Conservation (phyloP, 2,329 filamentous ascomycete species). For the Verticillium dahliae region DNA sequence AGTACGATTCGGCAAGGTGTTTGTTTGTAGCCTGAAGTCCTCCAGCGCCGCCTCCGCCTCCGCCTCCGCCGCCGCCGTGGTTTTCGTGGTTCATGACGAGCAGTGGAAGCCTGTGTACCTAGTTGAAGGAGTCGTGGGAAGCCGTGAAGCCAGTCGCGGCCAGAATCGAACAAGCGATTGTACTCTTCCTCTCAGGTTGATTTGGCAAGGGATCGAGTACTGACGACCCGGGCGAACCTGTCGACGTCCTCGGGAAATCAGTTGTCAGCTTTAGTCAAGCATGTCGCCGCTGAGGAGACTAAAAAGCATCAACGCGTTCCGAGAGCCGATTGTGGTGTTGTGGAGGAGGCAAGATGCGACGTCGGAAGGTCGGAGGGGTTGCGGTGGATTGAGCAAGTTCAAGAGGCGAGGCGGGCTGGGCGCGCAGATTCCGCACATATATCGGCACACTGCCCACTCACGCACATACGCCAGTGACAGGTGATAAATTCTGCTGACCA, state of each 20-base stretch:
- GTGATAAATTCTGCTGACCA: not conserved
- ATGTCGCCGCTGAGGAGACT: not conserved
- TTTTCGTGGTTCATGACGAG: conserved; percentile 16
- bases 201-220: not conserved
- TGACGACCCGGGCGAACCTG: not conserved
- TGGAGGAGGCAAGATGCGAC: not conserved
- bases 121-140: not conserved
- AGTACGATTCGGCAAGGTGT: conserved; percentile 47
- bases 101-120: not conserved
- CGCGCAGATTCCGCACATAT: not conserved
- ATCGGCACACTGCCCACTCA: not conserved
- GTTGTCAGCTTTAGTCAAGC: not conserved
- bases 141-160: not conserved
- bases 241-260: not conserved
- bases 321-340: not conserved
- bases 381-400: conserved; percentile 14
- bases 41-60: conserved; percentile 6
- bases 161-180: not conserved
- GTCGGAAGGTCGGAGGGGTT: not conserved
- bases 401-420: not conserved
- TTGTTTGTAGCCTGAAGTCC: conserved; percentile 33
- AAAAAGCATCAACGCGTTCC: not conserved
- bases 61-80: conserved; percentile 11
- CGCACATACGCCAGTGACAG: not conserved
- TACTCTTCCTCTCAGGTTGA: too few species aligned